Percentiles rank a stretch among this genome's conserved stretches.
Evolutionary conservation across 345 rosid genomes (phyloP).

Genomic region (Gossypium rotundifolium): DNA sequence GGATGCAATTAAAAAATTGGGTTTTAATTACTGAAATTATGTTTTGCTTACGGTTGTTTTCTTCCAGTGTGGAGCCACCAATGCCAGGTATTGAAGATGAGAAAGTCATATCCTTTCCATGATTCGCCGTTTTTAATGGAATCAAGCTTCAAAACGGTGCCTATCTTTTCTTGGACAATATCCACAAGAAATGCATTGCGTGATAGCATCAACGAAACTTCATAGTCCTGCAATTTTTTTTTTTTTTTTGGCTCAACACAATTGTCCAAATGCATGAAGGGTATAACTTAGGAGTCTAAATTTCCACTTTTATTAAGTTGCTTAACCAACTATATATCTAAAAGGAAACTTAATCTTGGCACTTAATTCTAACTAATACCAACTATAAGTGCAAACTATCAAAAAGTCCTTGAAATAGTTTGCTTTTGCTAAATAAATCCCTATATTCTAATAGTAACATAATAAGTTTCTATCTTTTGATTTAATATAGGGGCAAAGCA

Average conservation of each 20-base stretch:
- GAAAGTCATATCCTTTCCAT: slow-evolving; percentile 52
- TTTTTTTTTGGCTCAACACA: not conserved
- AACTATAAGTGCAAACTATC: too few species aligned
- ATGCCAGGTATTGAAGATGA: slow-evolving; percentile 64
- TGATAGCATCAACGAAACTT: slow-evolving; percentile 27
- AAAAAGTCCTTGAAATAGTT: too few species aligned
- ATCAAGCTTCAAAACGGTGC: slow-evolving; percentile 48
- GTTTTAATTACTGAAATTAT: not conserved
- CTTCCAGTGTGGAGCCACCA: slow-evolving; percentile 69
- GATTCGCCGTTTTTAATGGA: slow-evolving; percentile 41
- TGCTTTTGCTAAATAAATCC: too few species aligned
- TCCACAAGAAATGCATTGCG: slow-evolving; percentile 47
- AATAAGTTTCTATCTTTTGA: too few species aligned
- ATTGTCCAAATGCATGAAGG: not conserved
- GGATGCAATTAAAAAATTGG: not conserved
- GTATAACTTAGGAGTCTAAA: too few species aligned
- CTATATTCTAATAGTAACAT: too few species aligned
- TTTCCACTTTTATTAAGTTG: not conserved
- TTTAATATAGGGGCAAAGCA: too few species aligned
- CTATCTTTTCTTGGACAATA: slow-evolving; percentile 36
- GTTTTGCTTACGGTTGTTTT: slow-evolving; percentile 38
- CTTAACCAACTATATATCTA: not conserved
- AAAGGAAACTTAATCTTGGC: not conserved
- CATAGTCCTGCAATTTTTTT: slow-evolving; percentile 31
- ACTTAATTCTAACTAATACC: not conserved